Evolutionary conservation across 2,329 filamentous ascomycete genomes (phyloP), one percentile per base, ranked within the genome.

Genomic region (Cercospora canescens): DNA sequence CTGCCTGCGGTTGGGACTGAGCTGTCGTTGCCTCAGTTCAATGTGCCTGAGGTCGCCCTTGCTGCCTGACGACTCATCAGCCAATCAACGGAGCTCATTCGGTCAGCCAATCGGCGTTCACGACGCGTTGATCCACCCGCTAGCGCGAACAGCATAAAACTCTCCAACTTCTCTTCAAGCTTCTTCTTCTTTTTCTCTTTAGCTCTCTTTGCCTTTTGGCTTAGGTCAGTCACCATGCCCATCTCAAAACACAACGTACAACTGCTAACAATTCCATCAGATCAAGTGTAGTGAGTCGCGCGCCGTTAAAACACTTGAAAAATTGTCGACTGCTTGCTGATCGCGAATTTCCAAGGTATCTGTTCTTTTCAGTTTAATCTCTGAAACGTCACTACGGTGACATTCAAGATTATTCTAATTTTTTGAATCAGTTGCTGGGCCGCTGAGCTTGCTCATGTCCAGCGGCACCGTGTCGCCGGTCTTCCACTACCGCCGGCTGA

Each of bases 131-230:
- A 45, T 45, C 18, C 18, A 5, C 5, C 41, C 9, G 11, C 41
- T 24, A 45, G 41, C 41, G 41, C 41, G 18, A 11, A 45, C 41
- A 45, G 41, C 41, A 45, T 45, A 45, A 45, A 45, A 45, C 4
- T 21, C 41, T 24, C 24, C 41, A 24, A 45, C 41, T 45, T 2
- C 14, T 21, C 41, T 45, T 45, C 41, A 4, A 12, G 24, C 41
- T 45, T 45, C 41, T 32, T 57, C 32, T 34, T 41, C 54, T 58
- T 63, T 50, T 26, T 30, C n/a, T 32, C 50, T 41, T 55, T 26
- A 63, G 61, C 61, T 63, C 61, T 63, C 61, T 63, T 64, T 64
- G 62, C 62, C 62, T 64, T 64, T 64, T 64, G 62, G 62, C 62
- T 64, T 60, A 64, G 61, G 34, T 63, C 18, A 26, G 37, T 28